Percentiles rank a stretch among this genome's conserved stretches.
Evolutionary conservation across 2,329 filamentous ascomycete species (phyloP).

Genomic region (Diplocarpon mali): DNA sequence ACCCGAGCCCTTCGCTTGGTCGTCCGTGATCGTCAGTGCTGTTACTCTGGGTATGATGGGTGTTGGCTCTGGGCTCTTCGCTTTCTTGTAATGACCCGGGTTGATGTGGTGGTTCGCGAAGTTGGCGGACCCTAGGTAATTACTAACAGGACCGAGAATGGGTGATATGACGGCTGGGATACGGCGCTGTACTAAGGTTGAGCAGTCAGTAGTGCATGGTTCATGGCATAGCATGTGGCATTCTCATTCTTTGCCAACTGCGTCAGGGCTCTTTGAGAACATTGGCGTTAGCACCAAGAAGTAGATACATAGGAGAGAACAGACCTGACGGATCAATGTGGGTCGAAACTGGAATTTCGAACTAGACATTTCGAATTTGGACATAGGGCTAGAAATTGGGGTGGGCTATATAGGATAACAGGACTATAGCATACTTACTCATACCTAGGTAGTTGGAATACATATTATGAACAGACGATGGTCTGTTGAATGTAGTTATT

Average conservation of each 20-base stretch:
- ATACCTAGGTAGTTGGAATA: background rate
- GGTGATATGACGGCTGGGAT: no score
- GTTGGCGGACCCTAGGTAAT: no score
- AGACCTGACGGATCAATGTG: background rate
- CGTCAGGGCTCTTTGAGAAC: background rate
- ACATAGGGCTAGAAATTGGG: background rate
- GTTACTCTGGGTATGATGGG: constrained; percentile 17
- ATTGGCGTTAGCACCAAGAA: no score
- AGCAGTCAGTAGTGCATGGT: no score
- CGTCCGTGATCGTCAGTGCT: constrained; percentile 14
- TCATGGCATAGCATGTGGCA: background rate
- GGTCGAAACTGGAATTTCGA: background rate
- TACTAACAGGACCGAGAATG: background rate
- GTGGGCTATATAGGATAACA: no score
- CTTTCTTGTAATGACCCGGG: constrained; percentile 11
- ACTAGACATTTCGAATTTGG: background rate
- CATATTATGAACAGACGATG: no score
- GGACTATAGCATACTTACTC: no score
- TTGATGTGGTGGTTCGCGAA: background rate
- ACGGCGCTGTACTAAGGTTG: no score
- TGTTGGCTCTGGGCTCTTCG: constrained; percentile 11
- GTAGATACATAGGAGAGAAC: no score
- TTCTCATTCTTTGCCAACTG: background rate
- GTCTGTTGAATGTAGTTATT: no score
- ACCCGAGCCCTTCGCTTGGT: constrained; percentile 22